Conservation (phyloP, 257 asterid genomes). For the Gardenia jasminoides region DNA sequence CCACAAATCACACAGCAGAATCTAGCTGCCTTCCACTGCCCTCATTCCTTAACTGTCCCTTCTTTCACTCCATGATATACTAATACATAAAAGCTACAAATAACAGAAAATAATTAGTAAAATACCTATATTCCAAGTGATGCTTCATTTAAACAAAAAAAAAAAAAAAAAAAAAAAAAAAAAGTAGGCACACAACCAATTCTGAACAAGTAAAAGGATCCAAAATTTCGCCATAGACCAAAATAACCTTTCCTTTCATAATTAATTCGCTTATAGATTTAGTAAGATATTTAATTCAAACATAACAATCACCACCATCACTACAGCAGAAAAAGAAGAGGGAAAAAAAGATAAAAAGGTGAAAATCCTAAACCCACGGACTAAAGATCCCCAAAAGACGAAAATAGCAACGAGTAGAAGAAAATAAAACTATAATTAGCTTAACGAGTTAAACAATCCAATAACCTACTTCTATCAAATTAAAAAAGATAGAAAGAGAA, state of each 20-base stretch:
- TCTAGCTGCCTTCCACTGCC: background rate
- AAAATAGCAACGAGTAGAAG: background rate
- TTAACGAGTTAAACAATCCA: background rate
- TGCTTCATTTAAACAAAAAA: background rate
- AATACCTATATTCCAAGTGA: background rate
- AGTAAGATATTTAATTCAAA: background rate
- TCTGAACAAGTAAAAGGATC: background rate
- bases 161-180: too few species aligned
- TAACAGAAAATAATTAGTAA: background rate
- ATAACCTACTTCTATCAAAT: background rate
- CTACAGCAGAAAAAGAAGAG: background rate
- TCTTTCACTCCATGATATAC: background rate
- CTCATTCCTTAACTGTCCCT: background rate
- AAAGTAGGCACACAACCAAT: background rate
- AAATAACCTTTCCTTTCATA: background rate
- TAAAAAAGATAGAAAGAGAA: background rate
- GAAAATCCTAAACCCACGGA: background rate
- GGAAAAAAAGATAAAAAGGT: background rate
- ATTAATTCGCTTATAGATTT: background rate
- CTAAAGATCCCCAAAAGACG: background rate
- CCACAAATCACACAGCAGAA: background rate
- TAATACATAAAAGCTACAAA: background rate
- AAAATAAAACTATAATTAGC: too few species aligned
- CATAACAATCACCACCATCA: too few species aligned
- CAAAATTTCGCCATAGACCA: background rate